Evolutionary conservation across 192 early-diverging fungal species (phyloP).

Genomic region (Lunasporangiospora selenospora): DNA sequence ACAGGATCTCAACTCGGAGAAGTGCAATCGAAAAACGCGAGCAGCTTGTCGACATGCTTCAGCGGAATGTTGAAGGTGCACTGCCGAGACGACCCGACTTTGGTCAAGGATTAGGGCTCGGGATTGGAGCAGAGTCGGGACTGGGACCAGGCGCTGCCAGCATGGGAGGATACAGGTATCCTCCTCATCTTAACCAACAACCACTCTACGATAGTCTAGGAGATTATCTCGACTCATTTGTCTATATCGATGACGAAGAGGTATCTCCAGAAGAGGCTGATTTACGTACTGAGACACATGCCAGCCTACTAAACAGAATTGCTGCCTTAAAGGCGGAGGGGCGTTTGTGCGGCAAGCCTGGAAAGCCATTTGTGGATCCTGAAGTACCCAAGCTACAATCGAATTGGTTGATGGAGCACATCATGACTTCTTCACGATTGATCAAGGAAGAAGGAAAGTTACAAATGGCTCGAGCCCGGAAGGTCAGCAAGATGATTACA

Average conservation of each 20-base stretch:
- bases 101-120: too few relatives aligned
- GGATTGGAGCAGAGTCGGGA: conserved; percentile 3
- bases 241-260: conserved; percentile 69
- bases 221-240: conserved; percentile 60
- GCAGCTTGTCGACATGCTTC: conserved; percentile 53
- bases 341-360: conserved; percentile 45
- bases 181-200: conserved; percentile 30
- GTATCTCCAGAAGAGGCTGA: conserved; percentile 56
- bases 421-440: conserved; percentile 41
- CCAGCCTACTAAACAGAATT: conserved; percentile 51
- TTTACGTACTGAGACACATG: conserved; percentile 43
- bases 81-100: conserved; percentile 15
- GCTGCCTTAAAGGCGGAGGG: conserved; percentile 52
- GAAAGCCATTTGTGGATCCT: conserved; percentile 47
- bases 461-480: conserved; percentile 50
- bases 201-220: conserved; percentile 49
- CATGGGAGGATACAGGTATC: not conserved
- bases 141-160: not conserved
- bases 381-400: conserved; percentile 46
- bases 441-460: conserved; percentile 51
- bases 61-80: conserved; percentile 47
- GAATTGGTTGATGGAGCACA: conserved; percentile 53
- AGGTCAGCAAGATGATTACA: conserved; percentile 59
- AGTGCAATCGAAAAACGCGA: conserved; percentile 50
- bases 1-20: conserved; percentile 51